Evolutionary conservation across 495 filamentous ascomycete genomes (phyloP), one percentile per base, ranked within the genome.

Genomic region (Pyrenula massariospora): DNA sequence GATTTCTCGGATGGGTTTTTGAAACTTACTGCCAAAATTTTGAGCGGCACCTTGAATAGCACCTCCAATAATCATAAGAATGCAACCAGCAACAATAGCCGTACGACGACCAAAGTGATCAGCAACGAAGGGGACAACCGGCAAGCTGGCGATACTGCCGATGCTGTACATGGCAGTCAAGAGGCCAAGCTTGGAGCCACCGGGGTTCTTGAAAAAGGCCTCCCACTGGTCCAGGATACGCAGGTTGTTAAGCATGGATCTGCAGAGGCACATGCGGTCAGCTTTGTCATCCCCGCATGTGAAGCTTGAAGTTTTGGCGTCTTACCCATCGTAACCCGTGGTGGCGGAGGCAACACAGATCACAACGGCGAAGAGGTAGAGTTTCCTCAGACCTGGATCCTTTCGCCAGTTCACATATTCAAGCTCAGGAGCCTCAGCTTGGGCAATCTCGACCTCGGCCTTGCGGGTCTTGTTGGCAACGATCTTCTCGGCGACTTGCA

Each of bases 111-210:
- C 84, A 52, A 79, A 66, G 56, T 77, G 70, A 70, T 87, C 84
- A 48, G 82, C 79, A 52, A 83, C 63, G 58, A 80, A 71, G 11
- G 84, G 84, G 3, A 85, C 83, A 10, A 84, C 63, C 25, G 84
- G 84, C 52, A 86, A 82, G 23, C 82, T 82, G 48, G 70, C 71
- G 59, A 88, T 73, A 55, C 75, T 80, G 57, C 84, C 84, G 56
- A 86, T 79, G 60, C 82, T 80, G 75, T 86, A 84, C 62, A 86
- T 75, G n/a, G 82, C 80, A 54, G 75, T 79, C 10, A 89, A 77
- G 47, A 88, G 75, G 66, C 84, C 84, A 22, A 84, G 76, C 54
- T 70, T 67, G 1, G 73, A 68, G 2, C 77, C 77, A 15, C 60
- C 49, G 0, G 84, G 84, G 58, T 82, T 54, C 24, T 71, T 62